Percentiles rank a stretch among this genome's conserved stretches.
Evolutionary conservation across 208 protist genomes (phyloP).

Genomic region (Phytomonas serpens): DNA sequence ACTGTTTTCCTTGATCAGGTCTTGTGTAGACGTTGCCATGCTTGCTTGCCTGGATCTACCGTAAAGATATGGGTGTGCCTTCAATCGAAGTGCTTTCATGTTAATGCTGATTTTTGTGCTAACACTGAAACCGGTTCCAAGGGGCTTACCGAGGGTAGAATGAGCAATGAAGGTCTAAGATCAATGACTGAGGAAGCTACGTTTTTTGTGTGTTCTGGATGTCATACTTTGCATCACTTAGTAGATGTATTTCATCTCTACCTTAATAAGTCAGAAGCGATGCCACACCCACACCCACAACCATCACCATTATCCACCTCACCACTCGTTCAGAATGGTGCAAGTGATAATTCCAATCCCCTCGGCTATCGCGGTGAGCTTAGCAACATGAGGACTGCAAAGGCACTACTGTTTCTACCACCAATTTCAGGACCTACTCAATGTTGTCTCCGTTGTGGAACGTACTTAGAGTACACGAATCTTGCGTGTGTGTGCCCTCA

Average conservation of each 20-base stretch:
- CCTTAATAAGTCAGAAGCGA: not conserved
- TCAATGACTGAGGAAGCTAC: not conserved
- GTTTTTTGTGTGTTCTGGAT: constrained; percentile 16
- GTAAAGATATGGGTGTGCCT: constrained; percentile 51
- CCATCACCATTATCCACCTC: not conserved
- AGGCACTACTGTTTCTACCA: not conserved
- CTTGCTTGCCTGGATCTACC: not conserved
- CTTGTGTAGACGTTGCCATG: constrained; percentile 1
- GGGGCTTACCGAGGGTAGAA: not conserved
- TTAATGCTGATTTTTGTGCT: constrained; percentile 21
- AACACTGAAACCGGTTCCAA: not conserved
- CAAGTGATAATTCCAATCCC: not conserved
- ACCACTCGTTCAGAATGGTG: not conserved
- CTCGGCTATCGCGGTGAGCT: not conserved
- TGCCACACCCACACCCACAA: not conserved
- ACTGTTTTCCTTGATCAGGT: not conserved
- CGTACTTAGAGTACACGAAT: not conserved
- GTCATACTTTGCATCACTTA: constrained; percentile 12
- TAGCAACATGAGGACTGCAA: not conserved
- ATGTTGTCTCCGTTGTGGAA: not conserved
- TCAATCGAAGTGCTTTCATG: constrained; percentile 39
- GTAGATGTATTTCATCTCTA: constrained; percentile 14
- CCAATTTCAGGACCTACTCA: not conserved
- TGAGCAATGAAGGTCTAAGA: not conserved
- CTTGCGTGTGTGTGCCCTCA: not conserved